Conservation (phyloP, 176 grass and related monocot genomes). For the Carex kokanica region DNA sequence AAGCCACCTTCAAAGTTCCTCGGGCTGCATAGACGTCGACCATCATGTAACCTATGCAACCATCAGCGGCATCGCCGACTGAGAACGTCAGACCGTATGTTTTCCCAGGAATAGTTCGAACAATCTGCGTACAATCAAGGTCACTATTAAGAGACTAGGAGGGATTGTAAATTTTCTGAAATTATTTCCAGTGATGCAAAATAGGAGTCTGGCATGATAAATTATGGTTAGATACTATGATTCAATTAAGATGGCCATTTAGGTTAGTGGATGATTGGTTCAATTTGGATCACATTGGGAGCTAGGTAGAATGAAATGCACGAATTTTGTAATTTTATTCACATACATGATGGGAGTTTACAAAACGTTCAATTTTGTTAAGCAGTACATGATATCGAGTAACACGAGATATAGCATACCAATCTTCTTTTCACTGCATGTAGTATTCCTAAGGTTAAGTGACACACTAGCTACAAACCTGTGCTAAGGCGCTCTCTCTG, state of each 20-base stretch:
- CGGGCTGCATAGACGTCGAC: slow-evolving; percentile 60
- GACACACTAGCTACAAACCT: background rate
- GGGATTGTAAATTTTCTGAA: background rate
- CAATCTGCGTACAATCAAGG: slow-evolving; percentile 37
- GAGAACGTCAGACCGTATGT: slow-evolving; percentile 58
- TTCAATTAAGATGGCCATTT: background rate
- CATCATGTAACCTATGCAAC: slow-evolving; percentile 50
- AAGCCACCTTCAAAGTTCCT: slow-evolving; percentile 47
- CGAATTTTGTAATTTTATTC: background rate
- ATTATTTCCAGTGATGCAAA: background rate
- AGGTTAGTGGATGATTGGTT: background rate
- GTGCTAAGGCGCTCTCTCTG: slow-evolving; percentile 59
- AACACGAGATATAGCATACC: background rate
- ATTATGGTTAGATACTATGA: background rate
- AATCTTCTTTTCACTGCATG: background rate
- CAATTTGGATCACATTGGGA: background rate
- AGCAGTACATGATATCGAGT: too few relatives aligned
- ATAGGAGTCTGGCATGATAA: background rate
- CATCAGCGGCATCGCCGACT: slow-evolving; percentile 57
- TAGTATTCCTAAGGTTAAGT: background rate
- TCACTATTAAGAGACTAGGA: background rate
- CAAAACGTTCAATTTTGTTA: background rate
- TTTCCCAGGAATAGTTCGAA: slow-evolving; percentile 50
- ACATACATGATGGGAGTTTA: background rate
- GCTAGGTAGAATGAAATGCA: background rate